A percentile compares a stretch with the other conserved stretches of the same genome.
Evolutionary conservation across 2,329 filamentous ascomycete genomes (phyloP).

Genomic region (Sporothrix pallida): DNA sequence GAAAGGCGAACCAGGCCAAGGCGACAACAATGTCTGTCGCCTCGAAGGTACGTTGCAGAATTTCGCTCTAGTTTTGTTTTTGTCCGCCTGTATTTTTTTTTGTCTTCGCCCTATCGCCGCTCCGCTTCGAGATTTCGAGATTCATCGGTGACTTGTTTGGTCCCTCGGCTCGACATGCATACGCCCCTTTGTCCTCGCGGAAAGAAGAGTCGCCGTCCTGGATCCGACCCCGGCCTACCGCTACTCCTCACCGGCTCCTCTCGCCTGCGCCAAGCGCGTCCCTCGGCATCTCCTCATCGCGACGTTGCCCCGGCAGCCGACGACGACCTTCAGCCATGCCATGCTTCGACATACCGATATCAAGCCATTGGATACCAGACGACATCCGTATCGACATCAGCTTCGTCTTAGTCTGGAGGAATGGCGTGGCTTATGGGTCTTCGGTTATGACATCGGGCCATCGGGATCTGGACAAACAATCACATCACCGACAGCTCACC

Average conservation of each 20-base stretch:
- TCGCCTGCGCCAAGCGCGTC: neutral
- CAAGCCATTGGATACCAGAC: neutral
- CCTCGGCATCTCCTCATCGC: neutral
- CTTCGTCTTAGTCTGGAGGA: neutral
- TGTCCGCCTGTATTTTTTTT: neutral
- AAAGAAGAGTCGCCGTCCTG: neutral
- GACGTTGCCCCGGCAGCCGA: conserved; percentile 5
- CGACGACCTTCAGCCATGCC: neutral
- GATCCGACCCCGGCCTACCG: neutral
- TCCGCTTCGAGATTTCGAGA: neutral
- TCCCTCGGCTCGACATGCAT: conserved; percentile 18
- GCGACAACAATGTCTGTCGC: conserved; percentile 68
- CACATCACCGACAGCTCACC: neutral
- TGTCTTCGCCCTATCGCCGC: neutral
- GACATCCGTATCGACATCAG: neutral
- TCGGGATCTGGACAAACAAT: neutral
- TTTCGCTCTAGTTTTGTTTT: neutral
- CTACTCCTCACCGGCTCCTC: neutral
- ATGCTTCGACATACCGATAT: neutral
- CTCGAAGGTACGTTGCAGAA: conserved; percentile 59
- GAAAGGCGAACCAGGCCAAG: conserved; percentile 57
- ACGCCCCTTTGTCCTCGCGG: neutral
- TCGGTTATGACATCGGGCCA: neutral
- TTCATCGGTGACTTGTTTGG: neutral
- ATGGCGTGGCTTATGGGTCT: neutral